A percentile compares a stretch with the other conserved stretches of the same genome.
phyloP scores from a whole-genome alignment of 805 yeast species.

The Candida taoyuanica region DNA sequence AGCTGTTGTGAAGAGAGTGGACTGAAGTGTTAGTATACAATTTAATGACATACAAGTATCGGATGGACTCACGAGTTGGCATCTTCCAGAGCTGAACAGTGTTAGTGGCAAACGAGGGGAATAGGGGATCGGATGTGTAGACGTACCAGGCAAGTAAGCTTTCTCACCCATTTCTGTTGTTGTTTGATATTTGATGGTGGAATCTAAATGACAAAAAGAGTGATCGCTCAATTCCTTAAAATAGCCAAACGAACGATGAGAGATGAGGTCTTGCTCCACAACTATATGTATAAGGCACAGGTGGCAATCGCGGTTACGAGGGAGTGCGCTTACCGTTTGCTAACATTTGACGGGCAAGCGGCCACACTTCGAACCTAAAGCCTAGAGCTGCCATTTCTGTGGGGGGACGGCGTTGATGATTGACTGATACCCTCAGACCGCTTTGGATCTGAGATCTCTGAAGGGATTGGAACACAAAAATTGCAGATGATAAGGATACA shows the following conservation, averaged over 20 bases:
- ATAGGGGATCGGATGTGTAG: not conserved
- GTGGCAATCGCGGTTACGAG: slow-evolving; percentile 3
- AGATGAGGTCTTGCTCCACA: no score
- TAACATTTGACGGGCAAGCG: not conserved
- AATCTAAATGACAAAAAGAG: no score
- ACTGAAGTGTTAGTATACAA: slow-evolving; percentile 8
- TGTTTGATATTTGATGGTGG: no score
- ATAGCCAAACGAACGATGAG: no score
- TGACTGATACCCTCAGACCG: not conserved
- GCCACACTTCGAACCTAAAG: not conserved
- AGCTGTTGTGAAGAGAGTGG: slow-evolving; percentile 74
- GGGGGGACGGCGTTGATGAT: not conserved
- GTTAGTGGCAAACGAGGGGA: slow-evolving; percentile 1
- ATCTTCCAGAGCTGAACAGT: slow-evolving; percentile 25
- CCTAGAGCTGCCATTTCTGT: no score
- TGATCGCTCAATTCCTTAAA: not conserved
- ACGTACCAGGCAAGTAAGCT: slow-evolving; percentile 21
- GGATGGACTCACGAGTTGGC: slow-evolving; percentile 27
- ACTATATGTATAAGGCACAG: no score
- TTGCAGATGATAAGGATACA: no score
- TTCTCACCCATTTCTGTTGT: slow-evolving; percentile 11
- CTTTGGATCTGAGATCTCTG: no score
- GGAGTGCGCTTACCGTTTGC: not conserved
- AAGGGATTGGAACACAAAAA: no score
- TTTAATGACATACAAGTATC: no score